Percentiles rank a stretch among this genome's conserved stretches.
Conservation (phyloP, 306 rosid genomes). For the Prunus padus region DNA sequence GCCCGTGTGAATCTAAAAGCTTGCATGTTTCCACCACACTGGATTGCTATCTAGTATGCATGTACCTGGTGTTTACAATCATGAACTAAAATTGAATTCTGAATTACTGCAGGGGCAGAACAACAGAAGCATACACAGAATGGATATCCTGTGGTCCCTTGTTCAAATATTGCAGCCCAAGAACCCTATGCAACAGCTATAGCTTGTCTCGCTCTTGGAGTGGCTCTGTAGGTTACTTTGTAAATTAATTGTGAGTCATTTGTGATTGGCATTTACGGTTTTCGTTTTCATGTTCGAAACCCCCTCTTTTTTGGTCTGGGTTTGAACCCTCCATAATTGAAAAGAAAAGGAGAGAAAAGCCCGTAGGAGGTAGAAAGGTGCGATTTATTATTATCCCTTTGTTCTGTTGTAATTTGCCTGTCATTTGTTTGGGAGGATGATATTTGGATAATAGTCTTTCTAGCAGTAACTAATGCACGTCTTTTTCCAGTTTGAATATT, state of each 20-base stretch:
- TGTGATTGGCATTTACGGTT: slow-evolving; percentile 23
- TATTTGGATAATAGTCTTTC: no score
- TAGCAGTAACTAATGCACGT: no score
- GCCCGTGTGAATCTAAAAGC: not conserved
- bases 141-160: slow-evolving; percentile 94
- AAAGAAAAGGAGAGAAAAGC: slow-evolving; percentile 13
- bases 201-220: slow-evolving; percentile 27
- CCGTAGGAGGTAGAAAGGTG: slow-evolving; percentile 17
- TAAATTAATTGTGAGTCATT: slow-evolving; percentile 26
- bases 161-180: slow-evolving; percentile 88
- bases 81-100: slow-evolving; percentile 14
- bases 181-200: slow-evolving; percentile 36
- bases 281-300: not conserved
- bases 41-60: not conserved
- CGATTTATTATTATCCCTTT: slow-evolving; percentile 10
- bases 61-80: not conserved
- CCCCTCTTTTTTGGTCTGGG: not conserved
- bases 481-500: no score
- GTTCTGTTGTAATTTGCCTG: slow-evolving; percentile 16
- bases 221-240: slow-evolving; percentile 29
- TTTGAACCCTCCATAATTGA: not conserved
- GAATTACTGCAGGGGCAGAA: slow-evolving; percentile 68
- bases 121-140: slow-evolving; percentile 74
- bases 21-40: not conserved
- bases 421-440: slow-evolving; percentile 24